A percentile compares a stretch with the other conserved stretches of the same genome.
These are phyloP conservation scores for Phytophthora sansomeana DNA, from an alignment of 352 stramenopile species.

Conservation along the genomic window DNA sequence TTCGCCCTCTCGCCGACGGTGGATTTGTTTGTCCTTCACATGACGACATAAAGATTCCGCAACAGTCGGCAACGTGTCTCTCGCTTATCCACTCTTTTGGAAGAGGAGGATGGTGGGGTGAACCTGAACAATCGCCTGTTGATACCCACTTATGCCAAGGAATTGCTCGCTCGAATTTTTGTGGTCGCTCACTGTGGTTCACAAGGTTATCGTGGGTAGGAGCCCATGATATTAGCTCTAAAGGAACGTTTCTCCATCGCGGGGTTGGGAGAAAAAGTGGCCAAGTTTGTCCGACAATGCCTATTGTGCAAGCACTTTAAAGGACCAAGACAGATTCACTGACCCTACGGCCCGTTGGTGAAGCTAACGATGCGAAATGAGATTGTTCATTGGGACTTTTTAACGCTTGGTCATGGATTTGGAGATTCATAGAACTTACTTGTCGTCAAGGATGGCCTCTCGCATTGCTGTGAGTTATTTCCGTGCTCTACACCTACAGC, in stretches of 20 bases:
- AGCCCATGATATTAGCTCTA: constrained; percentile 3
- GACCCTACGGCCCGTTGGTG: constrained; percentile 1
- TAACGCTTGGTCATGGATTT: constrained; percentile 2
- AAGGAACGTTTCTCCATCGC: constrained; percentile 8
- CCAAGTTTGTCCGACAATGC: constrained; percentile 8
- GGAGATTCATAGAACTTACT: constrained; percentile 14
- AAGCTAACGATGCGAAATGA: constrained; percentile 1
- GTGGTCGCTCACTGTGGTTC: constrained; percentile 17
- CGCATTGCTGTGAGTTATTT: constrained; percentile 23
- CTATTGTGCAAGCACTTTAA: constrained; percentile 23
- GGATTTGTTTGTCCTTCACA: background rate
- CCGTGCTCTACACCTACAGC: constrained; percentile 15
- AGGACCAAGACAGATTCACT: constrained; percentile 1
- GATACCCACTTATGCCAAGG: background rate
- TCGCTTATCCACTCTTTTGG: too few species aligned
- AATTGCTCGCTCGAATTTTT: constrained; percentile 12
- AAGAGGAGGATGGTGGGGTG: background rate
- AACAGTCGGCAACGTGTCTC: too few species aligned
- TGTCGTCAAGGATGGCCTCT: constrained; percentile 19
- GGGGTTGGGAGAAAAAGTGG: background rate
- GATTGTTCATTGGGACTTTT: constrained; percentile 12
- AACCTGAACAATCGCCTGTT: too few species aligned
- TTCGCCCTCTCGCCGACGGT: background rate
- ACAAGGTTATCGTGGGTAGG: constrained; percentile 14
- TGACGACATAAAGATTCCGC: background rate